A percentile compares a stretch with the other conserved stretches of the same genome.
phyloP scores from a whole-genome alignment of 2,329 filamentous ascomycete genomes.

The Fonsecaea nubica region DNA sequence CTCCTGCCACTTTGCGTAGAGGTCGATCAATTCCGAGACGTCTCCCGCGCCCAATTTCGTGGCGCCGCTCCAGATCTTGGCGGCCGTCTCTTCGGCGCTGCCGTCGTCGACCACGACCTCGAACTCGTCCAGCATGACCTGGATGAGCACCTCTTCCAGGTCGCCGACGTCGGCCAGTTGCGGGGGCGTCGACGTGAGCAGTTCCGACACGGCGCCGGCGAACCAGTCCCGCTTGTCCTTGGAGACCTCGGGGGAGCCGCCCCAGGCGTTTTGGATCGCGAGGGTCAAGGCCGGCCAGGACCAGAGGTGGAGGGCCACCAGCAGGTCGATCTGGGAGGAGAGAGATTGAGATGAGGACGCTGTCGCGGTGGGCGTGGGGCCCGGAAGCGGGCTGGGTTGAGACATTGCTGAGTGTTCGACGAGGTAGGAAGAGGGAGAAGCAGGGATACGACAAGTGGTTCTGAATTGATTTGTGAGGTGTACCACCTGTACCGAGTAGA shows the following conservation, averaged over 20 bases:
- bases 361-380: not conserved
- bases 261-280: constrained; percentile 79
- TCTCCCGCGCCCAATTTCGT: constrained; percentile 57
- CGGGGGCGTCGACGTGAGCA: constrained; percentile 63
- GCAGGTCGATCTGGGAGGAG: constrained; percentile 78
- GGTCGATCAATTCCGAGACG: constrained; percentile 59
- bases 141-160: constrained; percentile 81
- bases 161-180: constrained; percentile 75
- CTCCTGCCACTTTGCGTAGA: constrained; percentile 59
- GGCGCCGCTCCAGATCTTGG: constrained; percentile 72
- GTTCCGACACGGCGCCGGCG: constrained; percentile 81
- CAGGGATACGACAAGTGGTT: too few relatives aligned
- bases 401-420: constrained; percentile 18
- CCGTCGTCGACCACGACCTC: constrained; percentile 92
- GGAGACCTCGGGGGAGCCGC: constrained; percentile 71
- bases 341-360: constrained; percentile 49
- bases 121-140: constrained; percentile 96
- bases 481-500: too few relatives aligned
- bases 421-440: not conserved
- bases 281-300: constrained; percentile 88
- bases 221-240: constrained; percentile 96
- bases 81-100: constrained; percentile 75
- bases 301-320: constrained; percentile 81
- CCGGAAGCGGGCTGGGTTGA: constrained; percentile 9
- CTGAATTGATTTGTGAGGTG: too few relatives aligned